These are phyloP conservation scores for Umbelopsis ramanniana DNA, from an alignment of 192 early-diverging fungal genomes.

Conservation along the genomic window DNA sequence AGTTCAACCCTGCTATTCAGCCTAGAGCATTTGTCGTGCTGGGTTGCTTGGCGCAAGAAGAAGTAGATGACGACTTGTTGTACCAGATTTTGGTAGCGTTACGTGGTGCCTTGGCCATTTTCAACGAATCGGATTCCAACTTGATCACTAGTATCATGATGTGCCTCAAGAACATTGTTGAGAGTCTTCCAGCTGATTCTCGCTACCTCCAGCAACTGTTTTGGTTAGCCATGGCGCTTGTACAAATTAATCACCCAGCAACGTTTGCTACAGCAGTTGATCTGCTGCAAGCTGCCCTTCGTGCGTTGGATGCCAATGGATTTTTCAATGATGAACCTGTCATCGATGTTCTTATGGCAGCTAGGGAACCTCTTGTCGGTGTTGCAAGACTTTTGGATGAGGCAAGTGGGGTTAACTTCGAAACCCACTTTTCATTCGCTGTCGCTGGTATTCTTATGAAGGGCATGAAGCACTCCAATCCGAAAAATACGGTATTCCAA, in stretches of 20 bases:
- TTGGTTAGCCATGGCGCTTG: constrained; percentile 88
- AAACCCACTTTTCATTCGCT: constrained; percentile 86
- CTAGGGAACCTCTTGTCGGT: constrained; percentile 73
- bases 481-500: constrained; percentile 73
- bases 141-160: constrained; percentile 88
- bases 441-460: constrained; percentile 80
- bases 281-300: constrained; percentile 73
- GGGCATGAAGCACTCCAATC: constrained; percentile 77
- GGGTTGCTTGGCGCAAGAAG: constrained; percentile 86
- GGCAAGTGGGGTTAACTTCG: constrained; percentile 80
- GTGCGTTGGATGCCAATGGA: constrained; percentile 74
- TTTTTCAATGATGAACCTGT: constrained; percentile 75
- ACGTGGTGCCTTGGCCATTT: constrained; percentile 82
- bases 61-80: constrained; percentile 91
- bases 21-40: constrained; percentile 92
- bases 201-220: constrained; percentile 85
- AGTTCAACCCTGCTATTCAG: constrained; percentile 92
- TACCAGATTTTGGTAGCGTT: constrained; percentile 92
- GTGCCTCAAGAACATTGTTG: constrained; percentile 89
- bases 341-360: constrained; percentile 71
- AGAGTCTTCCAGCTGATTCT: constrained; percentile 80
- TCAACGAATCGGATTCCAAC: constrained; percentile 80
- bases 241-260: constrained; percentile 84
- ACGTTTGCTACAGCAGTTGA: constrained; percentile 76
- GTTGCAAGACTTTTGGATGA: constrained; percentile 75